Percentiles rank a stretch among this genome's conserved stretches.
phyloP scores from a whole-genome alignment of 108 stramenopile genomes.

The Aurantiochytrium sp. region DNA sequence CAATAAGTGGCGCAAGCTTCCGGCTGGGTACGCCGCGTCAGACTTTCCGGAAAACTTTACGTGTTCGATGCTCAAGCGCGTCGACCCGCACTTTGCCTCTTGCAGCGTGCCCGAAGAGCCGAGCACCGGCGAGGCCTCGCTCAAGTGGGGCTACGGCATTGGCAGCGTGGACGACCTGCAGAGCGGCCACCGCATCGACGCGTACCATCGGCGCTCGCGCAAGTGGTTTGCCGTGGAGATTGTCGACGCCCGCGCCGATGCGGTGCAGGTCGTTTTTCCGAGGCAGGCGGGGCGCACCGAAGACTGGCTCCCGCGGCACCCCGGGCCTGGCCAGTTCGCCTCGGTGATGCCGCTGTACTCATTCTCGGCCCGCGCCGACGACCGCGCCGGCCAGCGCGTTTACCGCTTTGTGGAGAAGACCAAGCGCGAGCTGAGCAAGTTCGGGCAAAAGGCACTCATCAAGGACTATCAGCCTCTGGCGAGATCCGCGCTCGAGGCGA shows the following conservation, averaged over 20 bases:
- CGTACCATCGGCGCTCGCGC: neutral
- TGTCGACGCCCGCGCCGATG: neutral
- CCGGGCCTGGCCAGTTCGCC: neutral
- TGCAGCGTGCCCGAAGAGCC: neutral
- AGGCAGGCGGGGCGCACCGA: neutral
- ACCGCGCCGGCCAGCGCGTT: neutral
- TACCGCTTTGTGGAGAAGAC: neutral
- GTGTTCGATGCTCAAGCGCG: neutral
- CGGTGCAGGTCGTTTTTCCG: neutral
- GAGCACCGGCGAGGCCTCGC: neutral
- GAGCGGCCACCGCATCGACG: neutral
- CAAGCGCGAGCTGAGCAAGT: neutral
- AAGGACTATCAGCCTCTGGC: neutral
- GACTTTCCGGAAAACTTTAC: neutral
- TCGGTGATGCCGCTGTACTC: neutral
- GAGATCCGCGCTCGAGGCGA: neutral
- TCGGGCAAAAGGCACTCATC: neutral
- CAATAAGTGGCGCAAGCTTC: conserved; percentile 26
- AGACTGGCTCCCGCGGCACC: conserved; percentile 15
- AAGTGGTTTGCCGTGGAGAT: neutral
- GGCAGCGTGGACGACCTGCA: neutral
- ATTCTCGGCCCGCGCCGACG: neutral
- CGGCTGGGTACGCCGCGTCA: neutral
- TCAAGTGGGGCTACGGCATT: conserved; percentile 23
- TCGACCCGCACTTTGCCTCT: neutral